A percentile compares a stretch with the other conserved stretches of the same genome.
Evolutionary conservation across 176 grass and related monocot genomes (phyloP).

Genomic region (barley (Hordeum vulgare)): DNA sequence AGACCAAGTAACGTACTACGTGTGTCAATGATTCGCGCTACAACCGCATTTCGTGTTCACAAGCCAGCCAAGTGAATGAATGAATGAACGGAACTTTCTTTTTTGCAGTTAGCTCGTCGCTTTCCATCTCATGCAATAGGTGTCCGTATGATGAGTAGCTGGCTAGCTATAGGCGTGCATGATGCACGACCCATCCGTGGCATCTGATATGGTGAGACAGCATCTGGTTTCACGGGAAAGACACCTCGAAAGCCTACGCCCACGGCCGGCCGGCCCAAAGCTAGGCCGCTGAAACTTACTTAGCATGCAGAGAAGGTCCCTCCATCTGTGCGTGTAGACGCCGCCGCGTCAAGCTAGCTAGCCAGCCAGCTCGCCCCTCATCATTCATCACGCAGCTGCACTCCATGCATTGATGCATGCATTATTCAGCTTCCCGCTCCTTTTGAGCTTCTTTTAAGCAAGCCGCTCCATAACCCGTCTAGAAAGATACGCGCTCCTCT

Average conservation of each 20-base stretch:
- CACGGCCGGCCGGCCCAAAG: neutral
- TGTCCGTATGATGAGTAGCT: neutral
- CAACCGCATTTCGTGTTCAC: neutral
- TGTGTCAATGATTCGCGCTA: neutral
- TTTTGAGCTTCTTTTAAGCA: neutral
- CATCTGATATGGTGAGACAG: slow-evolving; percentile 19
- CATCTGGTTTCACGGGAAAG: slow-evolving; percentile 19
- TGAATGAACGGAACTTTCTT: neutral
- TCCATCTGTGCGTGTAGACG: neutral
- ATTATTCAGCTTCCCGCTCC: neutral
- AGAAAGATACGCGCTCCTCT: slow-evolving; percentile 1
- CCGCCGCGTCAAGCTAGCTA: neutral
- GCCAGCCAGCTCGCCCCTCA: neutral
- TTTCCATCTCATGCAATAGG: neutral
- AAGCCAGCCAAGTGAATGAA: neutral
- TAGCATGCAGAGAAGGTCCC: neutral
- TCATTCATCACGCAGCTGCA: neutral
- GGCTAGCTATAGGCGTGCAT: neutral
- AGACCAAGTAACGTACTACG: neutral
- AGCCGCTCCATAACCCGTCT: neutral
- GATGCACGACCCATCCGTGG: neutral
- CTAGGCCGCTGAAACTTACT: neutral
- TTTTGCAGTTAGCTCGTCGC: neutral
- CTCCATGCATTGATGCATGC: neutral
- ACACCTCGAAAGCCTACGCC: neutral